Evolutionary conservation across 2,329 filamentous ascomycete species (phyloP).

Genomic region (Ploettnerulaceae sp.): DNA sequence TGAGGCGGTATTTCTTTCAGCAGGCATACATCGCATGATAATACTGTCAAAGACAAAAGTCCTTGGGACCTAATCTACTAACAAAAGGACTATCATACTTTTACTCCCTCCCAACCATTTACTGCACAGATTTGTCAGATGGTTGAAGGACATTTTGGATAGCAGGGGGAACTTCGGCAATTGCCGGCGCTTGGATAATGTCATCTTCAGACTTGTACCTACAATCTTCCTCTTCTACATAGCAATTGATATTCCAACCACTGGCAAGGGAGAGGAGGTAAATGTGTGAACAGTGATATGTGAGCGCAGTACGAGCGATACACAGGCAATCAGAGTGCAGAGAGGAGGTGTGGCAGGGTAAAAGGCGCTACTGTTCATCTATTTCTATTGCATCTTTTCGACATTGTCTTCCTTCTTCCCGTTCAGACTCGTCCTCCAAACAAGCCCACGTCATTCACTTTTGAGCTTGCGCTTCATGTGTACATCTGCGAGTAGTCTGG

Average conservation of each 20-base stretch:
- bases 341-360: slow-evolving; percentile 23
- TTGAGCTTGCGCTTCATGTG: slow-evolving; percentile 26
- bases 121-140: slow-evolving; percentile 5
- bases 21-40: neutral
- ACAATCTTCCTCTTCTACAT: slow-evolving; percentile 24
- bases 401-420: slow-evolving; percentile 11
- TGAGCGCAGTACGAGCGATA: slow-evolving; percentile 21
- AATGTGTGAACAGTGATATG: slow-evolving; percentile 27
- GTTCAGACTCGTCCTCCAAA: slow-evolving; percentile 10
- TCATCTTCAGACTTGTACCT: slow-evolving; percentile 20
- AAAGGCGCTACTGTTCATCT: slow-evolving; percentile 18
- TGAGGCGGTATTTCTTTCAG: neutral
- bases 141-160: slow-evolving; percentile 5
- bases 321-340: slow-evolving; percentile 15
- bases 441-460: slow-evolving; percentile 17
- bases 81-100: too few species aligned
- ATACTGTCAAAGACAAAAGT: neutral
- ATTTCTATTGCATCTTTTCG: slow-evolving; percentile 18
- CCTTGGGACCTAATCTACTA: neutral
- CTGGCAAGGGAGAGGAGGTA: slow-evolving; percentile 20
- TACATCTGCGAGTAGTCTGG: slow-evolving; percentile 20
- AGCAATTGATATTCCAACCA: slow-evolving; percentile 31
- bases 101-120: slow-evolving; percentile 1
- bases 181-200: slow-evolving; percentile 24
- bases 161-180: slow-evolving; percentile 16